phyloP scores from a whole-genome alignment of 345 rosid species.

The Viola odorata region DNA sequence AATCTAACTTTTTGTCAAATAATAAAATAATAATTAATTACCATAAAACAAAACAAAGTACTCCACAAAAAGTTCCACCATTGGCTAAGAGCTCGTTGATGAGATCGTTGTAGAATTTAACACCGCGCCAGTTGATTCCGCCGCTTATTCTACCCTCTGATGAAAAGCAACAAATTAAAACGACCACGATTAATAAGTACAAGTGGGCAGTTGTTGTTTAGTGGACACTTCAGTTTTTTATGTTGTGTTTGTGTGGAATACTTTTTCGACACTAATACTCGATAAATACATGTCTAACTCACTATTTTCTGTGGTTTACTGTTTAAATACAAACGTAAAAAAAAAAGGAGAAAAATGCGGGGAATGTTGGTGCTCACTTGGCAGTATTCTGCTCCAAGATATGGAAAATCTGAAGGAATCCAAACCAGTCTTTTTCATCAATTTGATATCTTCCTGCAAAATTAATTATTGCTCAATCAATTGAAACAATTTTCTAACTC shows the following conservation, averaged over 20 bases:
- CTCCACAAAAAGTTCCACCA: constrained; percentile 2
- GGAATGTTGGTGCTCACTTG: too few species aligned
- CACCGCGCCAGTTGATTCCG: constrained; percentile 17
- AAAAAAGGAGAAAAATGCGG: too few species aligned
- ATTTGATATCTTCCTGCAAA: constrained; percentile 17
- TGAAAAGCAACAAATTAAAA: neutral
- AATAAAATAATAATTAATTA: neutral
- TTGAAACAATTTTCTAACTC: neutral
- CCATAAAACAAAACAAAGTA: neutral
- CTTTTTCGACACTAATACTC: neutral
- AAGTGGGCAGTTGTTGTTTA: too few species aligned
- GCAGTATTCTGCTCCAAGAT: constrained; percentile 18
- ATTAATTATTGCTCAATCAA: neutral
- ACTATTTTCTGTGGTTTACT: too few species aligned
- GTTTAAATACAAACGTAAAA: too few species aligned
- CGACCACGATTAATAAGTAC: too few species aligned
- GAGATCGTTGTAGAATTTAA: constrained; percentile 20
- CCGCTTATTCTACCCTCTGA: constrained; percentile 14
- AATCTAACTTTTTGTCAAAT: neutral
- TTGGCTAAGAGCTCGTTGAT: constrained; percentile 17
- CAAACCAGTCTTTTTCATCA: constrained; percentile 18
- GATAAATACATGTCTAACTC: too few species aligned
- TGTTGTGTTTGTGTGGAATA: neutral
- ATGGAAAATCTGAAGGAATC: constrained; percentile 22
- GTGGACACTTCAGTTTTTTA: too few species aligned